Evolutionary conservation across 106 monocot species (phyloP), one percentile per base, ranked within the genome.

Genomic region (Acorus gramineus): DNA sequence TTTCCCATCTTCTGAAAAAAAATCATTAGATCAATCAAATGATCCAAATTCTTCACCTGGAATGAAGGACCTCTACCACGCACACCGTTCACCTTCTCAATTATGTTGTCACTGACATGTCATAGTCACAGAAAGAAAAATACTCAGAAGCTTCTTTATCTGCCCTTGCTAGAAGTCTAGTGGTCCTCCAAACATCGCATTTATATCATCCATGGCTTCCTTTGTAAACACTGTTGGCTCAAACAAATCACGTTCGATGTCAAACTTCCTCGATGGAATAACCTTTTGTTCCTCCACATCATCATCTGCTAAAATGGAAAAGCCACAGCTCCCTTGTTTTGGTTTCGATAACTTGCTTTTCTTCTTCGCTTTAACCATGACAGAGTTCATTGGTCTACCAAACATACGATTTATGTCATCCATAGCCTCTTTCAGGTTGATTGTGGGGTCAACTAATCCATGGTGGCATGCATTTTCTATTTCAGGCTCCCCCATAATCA

Each of bases 381-480:
- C 61, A 60, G 67, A 72, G 64, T 84, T 75, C 14, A 89, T 59
- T 56, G 94, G 94, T 68, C 74, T 71, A 2, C 91, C 91, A 70
- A 98, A 98, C 90, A 87, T 91, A 68, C 77, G 57, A 54, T 87
- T 91, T 66, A 98, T 92, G 45, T 91, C 91, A 69, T 88, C 69
- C 82, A 91, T 87, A 12, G 90, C 90, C 67, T 91, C 85, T 75
- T 96, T 85, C 80, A 91, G 47, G 63, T 92, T 98, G 56, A 96
- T 46, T 42, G 94, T 90, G 7, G 94, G 94, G 66, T 96, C 95
- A 3, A 96, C 82, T 55, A 91, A 76, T 47, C 85, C 91, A 72
- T 86, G 81, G 63, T 94, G 90, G 75, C 89, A 89, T 57, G 90
- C 87, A 81, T 98, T 87, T 73, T 98, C 96, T 14, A 83, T 77